A percentile compares a stretch with the other conserved stretches of the same genome.
phyloP scores from a whole-genome alignment of 768 basidiomycete genomes.

The Trametes sanguinea region DNA sequence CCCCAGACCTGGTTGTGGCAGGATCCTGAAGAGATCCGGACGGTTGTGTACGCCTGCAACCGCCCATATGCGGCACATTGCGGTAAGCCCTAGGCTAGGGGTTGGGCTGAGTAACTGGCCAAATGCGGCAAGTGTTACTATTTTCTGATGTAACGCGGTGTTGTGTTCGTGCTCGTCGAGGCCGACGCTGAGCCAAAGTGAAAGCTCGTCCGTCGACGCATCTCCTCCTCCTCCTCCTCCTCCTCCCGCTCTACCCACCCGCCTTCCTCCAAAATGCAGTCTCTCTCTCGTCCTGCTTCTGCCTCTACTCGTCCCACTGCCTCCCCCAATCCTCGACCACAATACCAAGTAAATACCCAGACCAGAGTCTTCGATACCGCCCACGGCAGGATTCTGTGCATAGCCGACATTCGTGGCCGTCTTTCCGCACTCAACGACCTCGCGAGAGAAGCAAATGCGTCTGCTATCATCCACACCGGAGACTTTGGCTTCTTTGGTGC shows the following conservation, averaged over 20 bases:
- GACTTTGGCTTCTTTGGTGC: conserved; percentile 98
- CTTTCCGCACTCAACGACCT: conserved; percentile 88
- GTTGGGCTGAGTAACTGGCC: not conserved
- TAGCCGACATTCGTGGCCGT: conserved; percentile 91
- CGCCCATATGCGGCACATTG: conserved; percentile 1
- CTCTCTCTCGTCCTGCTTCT: conserved; percentile 58
- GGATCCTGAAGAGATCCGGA: too few species aligned
- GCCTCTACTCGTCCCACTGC: conserved; percentile 58
- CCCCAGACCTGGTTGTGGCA: too few species aligned
- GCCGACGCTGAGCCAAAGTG: not conserved
- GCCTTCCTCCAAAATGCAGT: conserved; percentile 47
- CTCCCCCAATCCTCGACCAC: conserved; percentile 54
- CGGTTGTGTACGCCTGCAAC: not conserved
- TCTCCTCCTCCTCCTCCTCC: not conserved
- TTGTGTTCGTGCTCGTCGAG: not conserved
- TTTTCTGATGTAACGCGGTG: conserved; percentile 9
- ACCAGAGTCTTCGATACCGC: conserved; percentile 76
- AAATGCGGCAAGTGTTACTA: conserved; percentile 2
- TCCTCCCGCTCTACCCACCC: not conserved
- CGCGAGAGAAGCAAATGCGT: conserved; percentile 84
- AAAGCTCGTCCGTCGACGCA: not conserved
- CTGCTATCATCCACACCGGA: conserved; percentile 94
- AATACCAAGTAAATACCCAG: conserved; percentile 65
- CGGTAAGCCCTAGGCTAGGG: not conserved
- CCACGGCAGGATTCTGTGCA: conserved; percentile 89